phyloP scores from a whole-genome alignment of 176 grass and related monocot genomes.

The Aechmea fasciata region DNA sequence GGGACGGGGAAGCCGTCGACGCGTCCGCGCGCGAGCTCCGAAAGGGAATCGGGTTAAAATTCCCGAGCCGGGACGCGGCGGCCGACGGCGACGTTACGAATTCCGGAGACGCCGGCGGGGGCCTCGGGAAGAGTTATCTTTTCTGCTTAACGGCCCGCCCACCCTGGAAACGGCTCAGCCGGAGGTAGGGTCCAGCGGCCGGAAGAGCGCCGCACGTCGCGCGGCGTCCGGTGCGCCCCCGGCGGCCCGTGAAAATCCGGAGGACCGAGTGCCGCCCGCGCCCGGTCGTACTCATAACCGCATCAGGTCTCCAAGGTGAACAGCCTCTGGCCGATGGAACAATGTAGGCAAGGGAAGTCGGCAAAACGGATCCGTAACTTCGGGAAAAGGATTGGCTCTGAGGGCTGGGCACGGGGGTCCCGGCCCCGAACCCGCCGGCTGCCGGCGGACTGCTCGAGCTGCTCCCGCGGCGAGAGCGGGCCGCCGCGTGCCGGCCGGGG shows the following conservation, averaged over 20 bases:
- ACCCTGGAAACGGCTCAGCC: constrained; percentile 53
- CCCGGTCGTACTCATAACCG: constrained; percentile 51
- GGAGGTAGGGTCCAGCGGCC: constrained; percentile 43
- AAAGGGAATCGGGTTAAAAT: too few relatives aligned
- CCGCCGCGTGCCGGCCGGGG: constrained; percentile 7
- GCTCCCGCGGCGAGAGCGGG: constrained; percentile 16
- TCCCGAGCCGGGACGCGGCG: constrained; percentile 53
- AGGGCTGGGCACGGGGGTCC: background rate
- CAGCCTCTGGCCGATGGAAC: constrained; percentile 29
- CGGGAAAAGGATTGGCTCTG: background rate
- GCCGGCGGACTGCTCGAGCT: too few relatives aligned
- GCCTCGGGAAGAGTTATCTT: constrained; percentile 73
- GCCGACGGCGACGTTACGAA: constrained; percentile 46
- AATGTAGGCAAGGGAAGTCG: constrained; percentile 51
- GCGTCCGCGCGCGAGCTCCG: too few relatives aligned
- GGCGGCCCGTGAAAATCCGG: too few relatives aligned
- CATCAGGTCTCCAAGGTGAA: constrained; percentile 32
- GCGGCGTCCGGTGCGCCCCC: too few relatives aligned
- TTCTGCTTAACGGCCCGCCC: constrained; percentile 64
- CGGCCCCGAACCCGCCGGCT: too few relatives aligned
- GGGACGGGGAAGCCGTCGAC: background rate
- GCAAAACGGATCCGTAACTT: background rate
- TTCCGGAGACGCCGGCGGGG: constrained; percentile 51
- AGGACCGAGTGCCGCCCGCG: constrained; percentile 40
- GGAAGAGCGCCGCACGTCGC: too few relatives aligned